phyloP scores from a whole-genome alignment of 148 eudicot genomes.

The Rhododendron vialii region DNA sequence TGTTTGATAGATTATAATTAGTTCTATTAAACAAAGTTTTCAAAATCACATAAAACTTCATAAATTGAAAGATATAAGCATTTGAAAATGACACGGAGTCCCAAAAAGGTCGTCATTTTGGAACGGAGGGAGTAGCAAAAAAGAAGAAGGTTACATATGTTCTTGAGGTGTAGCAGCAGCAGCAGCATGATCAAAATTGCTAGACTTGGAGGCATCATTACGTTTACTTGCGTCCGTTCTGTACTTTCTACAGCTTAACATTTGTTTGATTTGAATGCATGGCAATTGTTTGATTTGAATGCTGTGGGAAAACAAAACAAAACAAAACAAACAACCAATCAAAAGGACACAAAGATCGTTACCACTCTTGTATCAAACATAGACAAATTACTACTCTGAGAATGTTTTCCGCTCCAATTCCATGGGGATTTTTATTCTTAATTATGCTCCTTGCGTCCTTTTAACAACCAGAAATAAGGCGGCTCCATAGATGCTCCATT shows the following conservation, averaged over 20 bases:
- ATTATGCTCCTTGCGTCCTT: neutral
- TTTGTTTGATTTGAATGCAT: conserved; percentile 1
- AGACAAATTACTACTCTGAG: neutral
- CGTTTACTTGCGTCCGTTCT: conserved; percentile 1
- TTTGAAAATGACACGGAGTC: no score
- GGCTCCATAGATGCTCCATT: neutral
- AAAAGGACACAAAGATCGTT: neutral
- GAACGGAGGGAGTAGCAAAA: no score
- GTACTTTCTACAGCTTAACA: conserved; percentile 13
- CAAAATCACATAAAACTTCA: no score
- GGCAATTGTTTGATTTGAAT: conserved; percentile 2
- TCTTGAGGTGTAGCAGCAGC: conserved; percentile 1
- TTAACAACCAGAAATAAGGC: neutral
- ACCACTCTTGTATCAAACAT: neutral
- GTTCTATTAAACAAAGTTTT: no score
- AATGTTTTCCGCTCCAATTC: neutral
- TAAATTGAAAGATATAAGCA: no score
- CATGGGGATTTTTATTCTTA: neutral
- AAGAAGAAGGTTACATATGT: neutral
- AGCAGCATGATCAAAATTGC: neutral
- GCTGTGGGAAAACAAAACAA: neutral
- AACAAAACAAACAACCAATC: neutral
- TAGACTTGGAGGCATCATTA: neutral
- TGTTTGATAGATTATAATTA: no score
- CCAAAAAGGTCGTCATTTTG: no score